phyloP scores from a whole-genome alignment of 106 monocot species.

The Iris macrosiphon region DNA sequence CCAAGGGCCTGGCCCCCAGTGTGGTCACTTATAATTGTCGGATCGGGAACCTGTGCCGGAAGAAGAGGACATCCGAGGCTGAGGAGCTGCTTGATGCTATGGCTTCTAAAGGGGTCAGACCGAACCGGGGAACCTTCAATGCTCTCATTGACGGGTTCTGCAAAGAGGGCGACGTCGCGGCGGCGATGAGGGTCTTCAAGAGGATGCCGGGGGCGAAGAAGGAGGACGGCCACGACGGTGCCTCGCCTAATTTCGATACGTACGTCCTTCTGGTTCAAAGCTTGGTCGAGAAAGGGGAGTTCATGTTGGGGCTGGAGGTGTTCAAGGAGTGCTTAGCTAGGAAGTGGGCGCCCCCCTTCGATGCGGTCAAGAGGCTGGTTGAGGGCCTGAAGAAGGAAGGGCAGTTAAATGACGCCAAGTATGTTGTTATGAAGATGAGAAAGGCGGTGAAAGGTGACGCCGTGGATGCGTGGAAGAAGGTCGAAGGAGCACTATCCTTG shows the following conservation, averaged over 20 bases:
- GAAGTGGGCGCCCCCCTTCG: constrained; percentile 64
- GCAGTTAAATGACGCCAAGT: constrained; percentile 33
- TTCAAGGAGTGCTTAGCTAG: constrained; percentile 40
- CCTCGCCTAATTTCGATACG: constrained; percentile 32
- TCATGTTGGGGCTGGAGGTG: constrained; percentile 34
- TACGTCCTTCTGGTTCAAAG: constrained; percentile 33
- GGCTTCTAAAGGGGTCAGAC: constrained; percentile 25
- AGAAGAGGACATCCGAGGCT: constrained; percentile 39
- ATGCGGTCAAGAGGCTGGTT: constrained; percentile 40
- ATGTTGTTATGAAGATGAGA: constrained; percentile 33
- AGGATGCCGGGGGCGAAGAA: constrained; percentile 28
- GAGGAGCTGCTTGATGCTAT: constrained; percentile 65
- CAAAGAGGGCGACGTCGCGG: constrained; percentile 36
- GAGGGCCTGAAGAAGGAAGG: constrained; percentile 42
- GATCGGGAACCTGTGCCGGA: constrained; percentile 33
- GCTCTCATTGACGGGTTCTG: constrained; percentile 46
- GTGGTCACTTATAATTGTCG: constrained; percentile 47
- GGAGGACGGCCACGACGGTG: constrained; percentile 3
- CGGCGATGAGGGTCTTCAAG: constrained; percentile 40
- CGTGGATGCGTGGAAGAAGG: constrained; percentile 54
- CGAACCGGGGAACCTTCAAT: constrained; percentile 46
- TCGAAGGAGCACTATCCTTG: constrained; percentile 35
- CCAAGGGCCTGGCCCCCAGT: constrained; percentile 28
- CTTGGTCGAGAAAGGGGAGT: constrained; percentile 55
- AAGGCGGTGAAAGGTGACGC: constrained; percentile 38